Conservation (phyloP, 208 protist genomes). For the Crithidia fasciculata region DNA sequence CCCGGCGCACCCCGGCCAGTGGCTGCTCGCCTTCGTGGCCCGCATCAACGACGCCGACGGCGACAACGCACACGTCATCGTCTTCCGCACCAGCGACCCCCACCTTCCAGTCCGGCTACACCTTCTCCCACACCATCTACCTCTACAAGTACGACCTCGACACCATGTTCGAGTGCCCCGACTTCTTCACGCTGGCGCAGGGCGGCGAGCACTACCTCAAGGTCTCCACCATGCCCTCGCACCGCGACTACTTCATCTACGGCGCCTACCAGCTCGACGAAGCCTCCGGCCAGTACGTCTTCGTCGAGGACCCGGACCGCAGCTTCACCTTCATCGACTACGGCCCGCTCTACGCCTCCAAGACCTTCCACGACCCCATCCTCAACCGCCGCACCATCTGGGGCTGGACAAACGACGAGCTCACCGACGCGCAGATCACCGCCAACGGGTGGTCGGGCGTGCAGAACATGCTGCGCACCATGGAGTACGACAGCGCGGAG, state of each 20-base stretch:
- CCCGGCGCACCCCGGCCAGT: constrained; percentile 33
- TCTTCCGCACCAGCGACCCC: constrained; percentile 54
- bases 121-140: constrained; percentile 32
- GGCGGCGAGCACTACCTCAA: constrained; percentile 33
- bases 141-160: constrained; percentile 40
- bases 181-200: constrained; percentile 39
- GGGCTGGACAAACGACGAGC: constrained; percentile 47
- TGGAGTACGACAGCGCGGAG: constrained; percentile 41
- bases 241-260: constrained; percentile 41
- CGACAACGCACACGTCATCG: constrained; percentile 44
- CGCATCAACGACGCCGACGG: constrained; percentile 36
- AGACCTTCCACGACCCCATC: constrained; percentile 46
- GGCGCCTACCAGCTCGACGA: constrained; percentile 24
- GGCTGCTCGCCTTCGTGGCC: constrained; percentile 46
- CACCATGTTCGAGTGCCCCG: constrained; percentile 51
- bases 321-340: constrained; percentile 45
- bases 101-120: constrained; percentile 45
- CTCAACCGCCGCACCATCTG: constrained; percentile 36
- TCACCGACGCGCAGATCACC: constrained; percentile 27
- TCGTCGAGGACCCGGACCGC: constrained; percentile 23
- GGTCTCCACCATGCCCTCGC: constrained; percentile 44
- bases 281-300: constrained; percentile 31
- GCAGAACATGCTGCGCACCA: constrained; percentile 35
- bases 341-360: constrained; percentile 40
- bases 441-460: constrained; percentile 44